phyloP scores from a whole-genome alignment of 768 basidiomycete genomes.

The Cyclocybe aegerita region DNA sequence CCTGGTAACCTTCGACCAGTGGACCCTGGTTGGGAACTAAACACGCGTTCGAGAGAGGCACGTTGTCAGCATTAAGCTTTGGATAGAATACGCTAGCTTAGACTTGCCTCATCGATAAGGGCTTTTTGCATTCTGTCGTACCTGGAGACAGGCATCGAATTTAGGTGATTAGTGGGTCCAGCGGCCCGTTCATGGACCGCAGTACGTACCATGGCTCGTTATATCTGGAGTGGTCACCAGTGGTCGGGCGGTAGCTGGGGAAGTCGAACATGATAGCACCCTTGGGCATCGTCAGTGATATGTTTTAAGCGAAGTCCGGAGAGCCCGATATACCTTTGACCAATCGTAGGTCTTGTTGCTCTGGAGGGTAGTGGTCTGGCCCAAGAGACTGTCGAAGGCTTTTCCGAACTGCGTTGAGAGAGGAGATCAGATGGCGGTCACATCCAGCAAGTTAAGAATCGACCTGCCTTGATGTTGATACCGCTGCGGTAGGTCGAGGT shows the following conservation, averaged over 20 bases:
- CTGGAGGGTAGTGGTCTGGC: conserved; percentile 32
- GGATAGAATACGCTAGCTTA: not conserved
- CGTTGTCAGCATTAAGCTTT: conserved; percentile 1
- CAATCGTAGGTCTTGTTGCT: conserved; percentile 31
- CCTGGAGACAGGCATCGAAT: not conserved
- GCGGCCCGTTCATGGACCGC: not conserved
- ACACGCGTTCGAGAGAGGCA: not conserved
- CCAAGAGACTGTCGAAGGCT: conserved; percentile 34
- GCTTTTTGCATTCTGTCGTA: conserved; percentile 17
- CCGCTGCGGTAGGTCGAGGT: conserved; percentile 36
- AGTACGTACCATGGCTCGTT: conserved; percentile 31
- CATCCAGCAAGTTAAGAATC: not conserved
- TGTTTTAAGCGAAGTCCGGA: not conserved
- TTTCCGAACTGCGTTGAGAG: conserved; percentile 29
- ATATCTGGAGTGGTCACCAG: conserved; percentile 31
- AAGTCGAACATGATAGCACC: conserved; percentile 40
- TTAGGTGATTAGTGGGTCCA: not conserved
- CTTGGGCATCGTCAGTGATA: conserved; percentile 9
- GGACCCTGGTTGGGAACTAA: conserved; percentile 34
- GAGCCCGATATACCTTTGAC: conserved; percentile 26
- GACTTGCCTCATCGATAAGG: conserved; percentile 30
- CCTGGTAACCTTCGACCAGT: conserved; percentile 38
- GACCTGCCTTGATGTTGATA: conserved; percentile 31
- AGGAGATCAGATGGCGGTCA: too few species aligned
- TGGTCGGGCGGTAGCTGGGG: conserved; percentile 31